These are phyloP conservation scores for Cercospora sp. DNA, from an alignment of 2,329 filamentous ascomycete genomes.

Conservation along the genomic window DNA sequence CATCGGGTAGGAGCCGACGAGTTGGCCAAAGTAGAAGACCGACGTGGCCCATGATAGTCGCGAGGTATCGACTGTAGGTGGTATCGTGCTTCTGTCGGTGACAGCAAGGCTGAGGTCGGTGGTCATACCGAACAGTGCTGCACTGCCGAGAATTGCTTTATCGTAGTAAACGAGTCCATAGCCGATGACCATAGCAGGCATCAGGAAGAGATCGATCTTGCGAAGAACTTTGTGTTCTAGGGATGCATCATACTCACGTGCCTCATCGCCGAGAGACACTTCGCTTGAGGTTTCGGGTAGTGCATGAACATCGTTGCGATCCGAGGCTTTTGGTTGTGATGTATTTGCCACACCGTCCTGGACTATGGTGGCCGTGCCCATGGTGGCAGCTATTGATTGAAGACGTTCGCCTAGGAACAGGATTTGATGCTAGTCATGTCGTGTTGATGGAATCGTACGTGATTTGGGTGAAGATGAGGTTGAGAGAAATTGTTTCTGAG, in stretches of 20 bases:
- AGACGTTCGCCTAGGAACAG: neutral
- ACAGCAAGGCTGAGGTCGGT: constrained; percentile 1
- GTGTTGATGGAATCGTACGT: neutral
- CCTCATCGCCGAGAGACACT: neutral
- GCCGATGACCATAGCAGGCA: constrained; percentile 7
- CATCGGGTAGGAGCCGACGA: constrained; percentile 45
- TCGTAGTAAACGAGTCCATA: neutral
- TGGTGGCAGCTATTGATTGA: neutral
- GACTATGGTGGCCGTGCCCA: neutral
- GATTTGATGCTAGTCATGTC: neutral
- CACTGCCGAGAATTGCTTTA: constrained; percentile 5
- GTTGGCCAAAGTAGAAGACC: constrained; percentile 52
- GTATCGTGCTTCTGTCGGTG: neutral
- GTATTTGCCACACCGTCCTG: neutral
- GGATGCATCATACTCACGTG: neutral
- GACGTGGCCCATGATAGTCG: constrained; percentile 26
- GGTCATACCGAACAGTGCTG: constrained; percentile 8
- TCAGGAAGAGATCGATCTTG: constrained; percentile 5
- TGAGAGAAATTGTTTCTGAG: neutral
- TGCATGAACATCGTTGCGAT: neutral
- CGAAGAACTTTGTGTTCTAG: constrained; percentile 2
- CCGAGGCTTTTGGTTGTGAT: neutral
- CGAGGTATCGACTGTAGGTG: neutral
- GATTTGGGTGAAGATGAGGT: neutral
- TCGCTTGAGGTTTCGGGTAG: neutral